Base-by-base conservation (phyloP, 306 rosid species). In the Rosa multiflora region DNA sequence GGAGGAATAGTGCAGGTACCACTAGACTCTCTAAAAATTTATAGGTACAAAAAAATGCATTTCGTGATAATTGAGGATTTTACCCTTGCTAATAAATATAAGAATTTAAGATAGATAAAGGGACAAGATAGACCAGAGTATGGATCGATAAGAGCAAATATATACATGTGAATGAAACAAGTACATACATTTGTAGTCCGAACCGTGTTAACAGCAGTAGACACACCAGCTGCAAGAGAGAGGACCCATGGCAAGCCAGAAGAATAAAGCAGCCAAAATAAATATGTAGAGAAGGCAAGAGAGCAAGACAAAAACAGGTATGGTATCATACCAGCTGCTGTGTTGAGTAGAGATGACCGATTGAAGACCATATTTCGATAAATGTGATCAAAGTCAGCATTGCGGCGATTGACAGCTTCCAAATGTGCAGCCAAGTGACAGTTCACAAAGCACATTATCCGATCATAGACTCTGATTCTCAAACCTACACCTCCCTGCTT, bases 401-500 rank as follows among this genome's bases (percentile, higher is more conserved):
- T 96, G 12, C 99, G 92, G 70, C 99, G 92, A 84, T 88, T 96
- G 58, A 96, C 91, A 47, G 98, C 99, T 88, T 96, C 99, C 89
- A 96, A 83, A 83, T 96, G 99, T 76, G 99, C 99, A 48, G 98
- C 99, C 92, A 96, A 89, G 88, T 96, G 99, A 86, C 99, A 96
- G 90, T 96, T 96, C 79, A 96, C 99, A 88, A 96, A 96, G 91
- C 98, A 96, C 89, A 96, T 93, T 88, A 89, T 96, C 82, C 98
- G 86, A 79, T 96, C 99, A 61, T 88, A 93, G 44, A 96, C 97
- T 89, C 99, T 86, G 85, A 96, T 96, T 86, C 96, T 89, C 97
- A 96, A 87, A 68, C 99, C 99, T 71, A 96, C 99, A 69, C 99
- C 99, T 81, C 98, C 99, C 99, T 95, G 96, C 67, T 67, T 77